Percentiles rank a stretch among this genome's conserved stretches.
Evolutionary conservation across 257 asterid genomes (phyloP).

Genomic region (Nicotiana benthamiana): DNA sequence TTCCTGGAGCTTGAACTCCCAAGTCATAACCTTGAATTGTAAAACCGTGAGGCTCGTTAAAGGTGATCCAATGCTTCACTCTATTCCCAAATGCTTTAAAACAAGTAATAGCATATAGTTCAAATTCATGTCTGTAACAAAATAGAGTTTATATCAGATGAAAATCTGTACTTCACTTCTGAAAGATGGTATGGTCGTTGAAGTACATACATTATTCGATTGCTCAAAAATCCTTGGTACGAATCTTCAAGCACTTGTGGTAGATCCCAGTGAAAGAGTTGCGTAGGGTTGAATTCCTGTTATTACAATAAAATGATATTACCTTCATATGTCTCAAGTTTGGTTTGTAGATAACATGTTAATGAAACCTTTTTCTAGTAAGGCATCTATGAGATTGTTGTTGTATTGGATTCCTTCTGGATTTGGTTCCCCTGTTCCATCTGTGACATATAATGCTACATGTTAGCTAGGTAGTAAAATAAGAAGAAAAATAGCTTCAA

Average conservation of each 20-base stretch:
- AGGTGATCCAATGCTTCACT: conserved; percentile 83
- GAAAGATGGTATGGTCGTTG: neutral
- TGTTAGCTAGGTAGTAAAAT: neutral
- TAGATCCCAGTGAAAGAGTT: conserved; percentile 86
- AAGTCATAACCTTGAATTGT: conserved; percentile 68
- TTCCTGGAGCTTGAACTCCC: conserved; percentile 87
- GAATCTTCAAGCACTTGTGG: conserved; percentile 66
- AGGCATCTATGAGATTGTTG: conserved; percentile 63
- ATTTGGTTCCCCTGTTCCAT: conserved; percentile 76
- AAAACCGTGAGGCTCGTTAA: conserved; percentile 83
- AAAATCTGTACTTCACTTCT: neutral
- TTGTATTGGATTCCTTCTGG: conserved; percentile 67
- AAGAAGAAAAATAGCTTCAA: neutral
- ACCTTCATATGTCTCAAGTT: neutral
- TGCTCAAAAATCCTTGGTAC: conserved; percentile 56
- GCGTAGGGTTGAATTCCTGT: conserved; percentile 70
- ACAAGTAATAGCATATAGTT: conserved; percentile 58
- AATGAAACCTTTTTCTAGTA: conserved; percentile 52
- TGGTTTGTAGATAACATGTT: neutral
- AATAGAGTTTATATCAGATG: neutral
- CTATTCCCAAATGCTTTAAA: conserved; percentile 71
- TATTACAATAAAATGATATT: conserved; percentile 4
- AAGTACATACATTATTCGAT: conserved; percentile 49
- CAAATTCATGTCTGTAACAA: conserved; percentile 57
- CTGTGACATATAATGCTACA: conserved; percentile 23